phyloP scores from a whole-genome alignment of 2,329 filamentous ascomycete species.

The Clarireedia homoeocarpa region DNA sequence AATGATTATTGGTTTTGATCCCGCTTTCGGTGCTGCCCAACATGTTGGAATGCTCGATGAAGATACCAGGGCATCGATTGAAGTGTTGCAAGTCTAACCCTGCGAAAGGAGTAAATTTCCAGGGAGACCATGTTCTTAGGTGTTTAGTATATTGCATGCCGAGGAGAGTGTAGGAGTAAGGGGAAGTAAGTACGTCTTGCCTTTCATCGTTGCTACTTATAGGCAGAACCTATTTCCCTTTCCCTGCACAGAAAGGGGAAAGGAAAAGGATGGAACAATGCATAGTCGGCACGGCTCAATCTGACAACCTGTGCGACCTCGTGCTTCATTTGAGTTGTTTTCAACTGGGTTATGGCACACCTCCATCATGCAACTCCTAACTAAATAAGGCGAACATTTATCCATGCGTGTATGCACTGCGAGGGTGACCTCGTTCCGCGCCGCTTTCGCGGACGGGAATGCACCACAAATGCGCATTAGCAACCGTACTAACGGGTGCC shows the following conservation, averaged over 20 bases:
- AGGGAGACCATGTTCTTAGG: too few species aligned
- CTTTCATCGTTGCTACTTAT: not conserved
- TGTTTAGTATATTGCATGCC: too few species aligned
- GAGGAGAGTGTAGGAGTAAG: not conserved
- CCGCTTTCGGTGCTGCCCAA: not conserved
- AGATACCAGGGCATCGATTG: too few species aligned
- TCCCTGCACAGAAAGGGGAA: not conserved
- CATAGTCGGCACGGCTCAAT: constrained; percentile 1
- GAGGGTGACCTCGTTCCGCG: constrained; percentile 19
- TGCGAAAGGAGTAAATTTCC: not conserved
- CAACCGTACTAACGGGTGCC: constrained; percentile 21
- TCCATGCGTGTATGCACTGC: constrained; percentile 8
- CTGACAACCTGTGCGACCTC: not conserved
- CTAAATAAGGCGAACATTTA: not conserved
- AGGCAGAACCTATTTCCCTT: not conserved
- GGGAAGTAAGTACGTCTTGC: not conserved
- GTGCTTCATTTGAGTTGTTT: not conserved
- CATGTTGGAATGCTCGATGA: not conserved
- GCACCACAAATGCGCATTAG: constrained; percentile 16
- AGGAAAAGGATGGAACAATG: not conserved
- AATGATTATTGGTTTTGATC: not conserved
- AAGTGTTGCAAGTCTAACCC: not conserved
- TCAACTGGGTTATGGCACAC: not conserved
- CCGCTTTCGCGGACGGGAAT: constrained; percentile 25
- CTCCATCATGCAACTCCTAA: not conserved